Evolutionary conservation across 179 eudicot genomes (phyloP).

Genomic region (Nepenthes alata): DNA sequence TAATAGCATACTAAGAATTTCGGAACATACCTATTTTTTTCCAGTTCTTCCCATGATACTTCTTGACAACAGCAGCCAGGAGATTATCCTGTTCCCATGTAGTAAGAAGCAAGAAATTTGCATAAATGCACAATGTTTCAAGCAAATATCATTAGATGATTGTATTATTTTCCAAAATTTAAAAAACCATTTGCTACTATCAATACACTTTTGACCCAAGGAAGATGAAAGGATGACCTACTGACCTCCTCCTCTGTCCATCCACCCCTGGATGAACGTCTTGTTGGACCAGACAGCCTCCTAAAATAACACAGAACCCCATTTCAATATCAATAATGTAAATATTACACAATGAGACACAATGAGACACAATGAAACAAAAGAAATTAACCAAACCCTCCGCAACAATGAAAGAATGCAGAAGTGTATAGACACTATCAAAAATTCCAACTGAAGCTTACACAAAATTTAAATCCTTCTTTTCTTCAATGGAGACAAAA

Average conservation of each 20-base stretch:
- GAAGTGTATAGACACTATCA: neutral
- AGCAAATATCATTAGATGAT: neutral
- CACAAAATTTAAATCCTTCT: neutral
- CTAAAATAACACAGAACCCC: constrained; percentile 8
- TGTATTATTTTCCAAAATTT: neutral
- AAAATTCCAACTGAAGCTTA: neutral
- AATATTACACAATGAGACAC: neutral
- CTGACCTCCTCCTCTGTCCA: constrained; percentile 80
- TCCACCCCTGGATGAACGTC: constrained; percentile 60
- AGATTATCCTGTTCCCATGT: constrained; percentile 34
- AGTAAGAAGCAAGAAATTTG: neutral
- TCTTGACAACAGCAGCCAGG: constrained; percentile 33
- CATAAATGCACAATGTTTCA: neutral
- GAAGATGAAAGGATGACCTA: neutral
- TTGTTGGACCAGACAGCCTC: constrained; percentile 29
- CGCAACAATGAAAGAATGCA: too few relatives aligned
- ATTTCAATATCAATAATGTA: constrained; percentile 4
- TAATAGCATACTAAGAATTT: too few relatives aligned
- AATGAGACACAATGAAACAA: neutral
- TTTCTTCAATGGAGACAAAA: neutral
- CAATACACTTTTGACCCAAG: neutral
- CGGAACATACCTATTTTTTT: constrained; percentile 51
- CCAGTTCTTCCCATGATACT: constrained; percentile 63
- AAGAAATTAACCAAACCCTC: neutral
- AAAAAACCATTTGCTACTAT: neutral